These are phyloP conservation scores for Diaporthe sp. DNA, from an alignment of 2,329 filamentous ascomycete species.

Conservation along the genomic window DNA sequence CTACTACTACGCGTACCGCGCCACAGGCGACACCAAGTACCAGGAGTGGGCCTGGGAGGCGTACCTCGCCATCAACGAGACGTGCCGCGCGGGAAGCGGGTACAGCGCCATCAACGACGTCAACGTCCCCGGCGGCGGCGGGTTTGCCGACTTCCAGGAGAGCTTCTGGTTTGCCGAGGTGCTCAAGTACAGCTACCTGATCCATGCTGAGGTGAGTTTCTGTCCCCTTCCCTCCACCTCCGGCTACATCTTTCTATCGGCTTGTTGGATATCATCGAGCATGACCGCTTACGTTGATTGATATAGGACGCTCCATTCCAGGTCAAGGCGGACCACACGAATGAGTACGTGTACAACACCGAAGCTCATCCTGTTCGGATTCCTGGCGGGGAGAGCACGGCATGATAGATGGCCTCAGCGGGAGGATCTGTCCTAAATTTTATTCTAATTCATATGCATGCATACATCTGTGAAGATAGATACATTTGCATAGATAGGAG, in stretches of 20 bases:
- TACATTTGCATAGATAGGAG: neutral
- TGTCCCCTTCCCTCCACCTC: neutral
- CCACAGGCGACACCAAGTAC: slow-evolving; percentile 81
- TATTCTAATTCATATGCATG: neutral
- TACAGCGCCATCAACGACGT: slow-evolving; percentile 78
- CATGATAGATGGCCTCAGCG: neutral
- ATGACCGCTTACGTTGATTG: neutral
- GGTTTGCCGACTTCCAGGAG: slow-evolving; percentile 79
- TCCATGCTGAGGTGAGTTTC: slow-evolving; percentile 63
- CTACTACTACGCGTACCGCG: slow-evolving; percentile 88
- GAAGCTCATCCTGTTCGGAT: slow-evolving; percentile 61
- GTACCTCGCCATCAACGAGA: slow-evolving; percentile 76
- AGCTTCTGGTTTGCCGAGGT: slow-evolving; percentile 92
- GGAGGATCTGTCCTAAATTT: neutral
- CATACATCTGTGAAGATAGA: neutral
- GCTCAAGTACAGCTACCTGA: slow-evolving; percentile 86
- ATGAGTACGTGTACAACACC: slow-evolving; percentile 65
- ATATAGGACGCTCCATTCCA: slow-evolving; percentile 66
- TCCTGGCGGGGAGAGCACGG: slow-evolving; percentile 38
- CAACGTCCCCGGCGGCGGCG: slow-evolving; percentile 72
- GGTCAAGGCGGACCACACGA: slow-evolving; percentile 59
- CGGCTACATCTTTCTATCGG: neutral
- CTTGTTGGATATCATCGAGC: too few species aligned
- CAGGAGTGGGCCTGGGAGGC: slow-evolving; percentile 88
- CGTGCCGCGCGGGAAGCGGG: slow-evolving; percentile 74